phyloP scores from a whole-genome alignment of 1,284 basidiomycete genomes.

The Mycena citricolor region DNA sequence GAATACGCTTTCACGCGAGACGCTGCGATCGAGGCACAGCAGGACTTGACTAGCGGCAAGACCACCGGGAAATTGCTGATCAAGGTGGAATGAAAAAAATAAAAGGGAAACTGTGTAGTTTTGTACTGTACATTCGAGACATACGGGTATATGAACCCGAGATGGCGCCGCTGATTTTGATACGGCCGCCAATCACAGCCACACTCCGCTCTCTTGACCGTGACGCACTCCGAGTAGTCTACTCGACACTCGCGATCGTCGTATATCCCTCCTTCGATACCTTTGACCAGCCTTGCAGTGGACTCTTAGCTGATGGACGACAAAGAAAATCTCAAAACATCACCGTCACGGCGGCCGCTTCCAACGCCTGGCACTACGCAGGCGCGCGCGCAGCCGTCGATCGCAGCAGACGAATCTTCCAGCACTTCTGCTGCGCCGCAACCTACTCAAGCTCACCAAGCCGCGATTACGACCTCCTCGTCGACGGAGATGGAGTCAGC shows the following conservation, averaged over 20 bases:
- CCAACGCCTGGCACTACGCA: slow-evolving; percentile 24
- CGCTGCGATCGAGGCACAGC: slow-evolving; percentile 77
- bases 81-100: slow-evolving; percentile 46
- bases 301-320: slow-evolving; percentile 32
- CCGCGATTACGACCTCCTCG: slow-evolving; percentile 8
- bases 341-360: slow-evolving; percentile 24
- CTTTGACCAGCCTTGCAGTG: slow-evolving; percentile 1
- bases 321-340: slow-evolving; percentile 35
- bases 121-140: neutral
- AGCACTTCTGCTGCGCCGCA: neutral
- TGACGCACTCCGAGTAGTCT: too few relatives aligned
- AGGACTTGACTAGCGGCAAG: slow-evolving; percentile 75
- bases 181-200: too few relatives aligned
- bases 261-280: slow-evolving; percentile 3
- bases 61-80: slow-evolving; percentile 84
- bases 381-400: too few relatives aligned
- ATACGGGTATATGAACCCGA: neutral
- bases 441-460: slow-evolving; percentile 8
- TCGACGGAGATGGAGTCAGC: slow-evolving; percentile 13
- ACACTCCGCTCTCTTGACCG: too few relatives aligned
- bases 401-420: too few relatives aligned
- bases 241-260: neutral
- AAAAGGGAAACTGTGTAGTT: neutral
- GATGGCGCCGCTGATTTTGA: neutral
- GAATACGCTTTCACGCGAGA: slow-evolving; percentile 86